Evolutionary conservation across 352 stramenopile species (phyloP).

Genomic region (Phytophthora melonis): DNA sequence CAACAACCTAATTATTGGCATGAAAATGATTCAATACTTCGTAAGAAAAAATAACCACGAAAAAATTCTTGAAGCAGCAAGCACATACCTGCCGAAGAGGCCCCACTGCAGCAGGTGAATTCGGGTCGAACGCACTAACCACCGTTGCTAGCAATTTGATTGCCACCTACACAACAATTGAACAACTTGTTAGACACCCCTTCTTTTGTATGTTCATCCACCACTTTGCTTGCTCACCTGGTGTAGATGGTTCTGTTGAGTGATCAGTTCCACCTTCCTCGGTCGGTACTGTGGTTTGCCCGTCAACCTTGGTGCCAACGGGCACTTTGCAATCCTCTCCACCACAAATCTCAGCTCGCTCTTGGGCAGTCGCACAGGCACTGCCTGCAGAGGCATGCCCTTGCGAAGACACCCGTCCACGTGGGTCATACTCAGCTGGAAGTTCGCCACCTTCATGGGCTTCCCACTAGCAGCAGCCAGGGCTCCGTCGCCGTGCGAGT

Average conservation of each 20-base stretch:
- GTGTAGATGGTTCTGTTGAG: conserved; percentile 82
- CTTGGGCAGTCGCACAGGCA: conserved; percentile 81
- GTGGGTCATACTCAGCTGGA: conserved; percentile 89
- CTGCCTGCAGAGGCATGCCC: conserved; percentile 79
- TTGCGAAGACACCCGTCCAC: conserved; percentile 85
- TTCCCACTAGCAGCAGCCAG: conserved; percentile 69
- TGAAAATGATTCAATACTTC: background rate
- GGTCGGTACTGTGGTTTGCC: conserved; percentile 75
- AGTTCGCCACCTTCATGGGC: conserved; percentile 81
- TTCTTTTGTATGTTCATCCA: background rate
- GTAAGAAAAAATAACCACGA: background rate
- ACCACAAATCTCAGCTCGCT: conserved; percentile 90
- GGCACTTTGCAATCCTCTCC: conserved; percentile 82
- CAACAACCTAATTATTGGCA: conserved; percentile 56
- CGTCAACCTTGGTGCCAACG: conserved; percentile 57
- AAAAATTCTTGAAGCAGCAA: background rate
- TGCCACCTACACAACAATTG: conserved; percentile 56
- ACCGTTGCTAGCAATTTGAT: conserved; percentile 69
- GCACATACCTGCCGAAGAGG: conserved; percentile 72
- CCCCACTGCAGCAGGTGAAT: conserved; percentile 50
- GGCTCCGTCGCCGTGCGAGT: conserved; percentile 56
- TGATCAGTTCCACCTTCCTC: conserved; percentile 54
- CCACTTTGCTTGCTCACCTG: conserved; percentile 50
- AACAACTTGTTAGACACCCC: background rate
- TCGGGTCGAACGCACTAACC: conserved; percentile 66